Conservation (phyloP, 306 rosid genomes). For the Trifolium dubium region DNA sequence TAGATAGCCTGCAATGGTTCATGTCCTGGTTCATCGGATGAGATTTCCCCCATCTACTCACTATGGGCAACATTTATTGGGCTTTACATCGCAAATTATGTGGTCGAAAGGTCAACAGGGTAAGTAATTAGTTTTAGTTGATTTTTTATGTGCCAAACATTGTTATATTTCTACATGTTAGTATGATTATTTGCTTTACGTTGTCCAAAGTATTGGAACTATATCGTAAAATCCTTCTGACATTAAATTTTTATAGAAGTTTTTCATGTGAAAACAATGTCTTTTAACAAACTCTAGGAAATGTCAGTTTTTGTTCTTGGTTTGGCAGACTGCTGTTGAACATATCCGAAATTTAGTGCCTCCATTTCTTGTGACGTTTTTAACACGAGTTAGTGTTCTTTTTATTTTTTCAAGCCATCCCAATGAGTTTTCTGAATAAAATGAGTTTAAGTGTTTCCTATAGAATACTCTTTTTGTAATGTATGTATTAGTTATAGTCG, state of each 20-base stretch:
- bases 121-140: constrained; percentile 50
- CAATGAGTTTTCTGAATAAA: background rate
- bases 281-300: background rate
- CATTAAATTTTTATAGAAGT: constrained; percentile 17
- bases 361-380: background rate
- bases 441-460: background rate
- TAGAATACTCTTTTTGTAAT: background rate
- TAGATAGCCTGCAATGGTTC: constrained; percentile 96
- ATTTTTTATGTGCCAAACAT: constrained; percentile 28
- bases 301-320: constrained; percentile 21
- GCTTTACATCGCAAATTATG: constrained; percentile 95
- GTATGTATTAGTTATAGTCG: constrained; percentile 10
- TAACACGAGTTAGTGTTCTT: background rate
- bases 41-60: constrained; percentile 92
- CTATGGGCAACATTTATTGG: constrained; percentile 99
- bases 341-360: constrained; percentile 8
- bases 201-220: constrained; percentile 25
- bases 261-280: background rate
- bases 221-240: constrained; percentile 14
- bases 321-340: constrained; percentile 16
- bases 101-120: constrained; percentile 98
- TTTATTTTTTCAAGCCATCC: background rate
- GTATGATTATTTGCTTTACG: constrained; percentile 13
- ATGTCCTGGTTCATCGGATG: constrained; percentile 81
- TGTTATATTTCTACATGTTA: constrained; percentile 25